These are phyloP conservation scores for Micractinium sp. DNA, from an alignment of 139 green algal species.

Conservation along the genomic window DNA sequence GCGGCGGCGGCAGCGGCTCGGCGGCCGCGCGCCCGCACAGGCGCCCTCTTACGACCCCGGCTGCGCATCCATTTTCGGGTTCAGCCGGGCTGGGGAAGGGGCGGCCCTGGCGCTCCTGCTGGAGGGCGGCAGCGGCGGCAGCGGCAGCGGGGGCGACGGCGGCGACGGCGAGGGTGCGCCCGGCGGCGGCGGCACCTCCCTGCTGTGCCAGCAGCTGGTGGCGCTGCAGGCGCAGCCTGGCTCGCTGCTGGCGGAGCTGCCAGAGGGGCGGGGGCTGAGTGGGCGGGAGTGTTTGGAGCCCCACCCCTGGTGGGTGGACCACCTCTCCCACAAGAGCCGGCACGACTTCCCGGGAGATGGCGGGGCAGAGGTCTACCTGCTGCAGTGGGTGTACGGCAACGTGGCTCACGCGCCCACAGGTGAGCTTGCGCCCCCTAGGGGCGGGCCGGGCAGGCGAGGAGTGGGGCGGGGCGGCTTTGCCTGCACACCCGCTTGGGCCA, in stretches of 20 bases:
- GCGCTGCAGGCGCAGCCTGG: neutral
- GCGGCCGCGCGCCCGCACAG: neutral
- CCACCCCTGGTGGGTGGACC: constrained; percentile 71
- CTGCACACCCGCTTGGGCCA: no score
- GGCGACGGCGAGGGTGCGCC: neutral
- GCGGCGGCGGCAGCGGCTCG: neutral
- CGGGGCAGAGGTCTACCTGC: constrained; percentile 39
- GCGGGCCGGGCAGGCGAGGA: constrained; percentile 4
- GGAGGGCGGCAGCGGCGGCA: neutral
- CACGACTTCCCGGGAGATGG: constrained; percentile 10
- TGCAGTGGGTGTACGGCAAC: constrained; percentile 81
- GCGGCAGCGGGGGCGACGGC: neutral
- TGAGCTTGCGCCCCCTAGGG: constrained; percentile 39
- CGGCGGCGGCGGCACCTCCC: neutral
- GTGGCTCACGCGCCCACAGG: constrained; percentile 59
- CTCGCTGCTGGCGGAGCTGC: constrained; percentile 1
- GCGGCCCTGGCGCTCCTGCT: neutral
- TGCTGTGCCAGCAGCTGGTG: constrained; percentile 20
- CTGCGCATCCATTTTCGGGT: constrained; percentile 25
- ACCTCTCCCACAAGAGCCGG: constrained; percentile 49
- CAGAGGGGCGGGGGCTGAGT: neutral
- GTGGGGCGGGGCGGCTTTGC: neutral
- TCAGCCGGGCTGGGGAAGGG: neutral
- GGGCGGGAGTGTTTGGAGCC: constrained; percentile 54
- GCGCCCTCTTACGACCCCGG: constrained; percentile 17